phyloP scores from a whole-genome alignment of 805 yeast genomes.

The Kodamaea kakaduensis region DNA sequence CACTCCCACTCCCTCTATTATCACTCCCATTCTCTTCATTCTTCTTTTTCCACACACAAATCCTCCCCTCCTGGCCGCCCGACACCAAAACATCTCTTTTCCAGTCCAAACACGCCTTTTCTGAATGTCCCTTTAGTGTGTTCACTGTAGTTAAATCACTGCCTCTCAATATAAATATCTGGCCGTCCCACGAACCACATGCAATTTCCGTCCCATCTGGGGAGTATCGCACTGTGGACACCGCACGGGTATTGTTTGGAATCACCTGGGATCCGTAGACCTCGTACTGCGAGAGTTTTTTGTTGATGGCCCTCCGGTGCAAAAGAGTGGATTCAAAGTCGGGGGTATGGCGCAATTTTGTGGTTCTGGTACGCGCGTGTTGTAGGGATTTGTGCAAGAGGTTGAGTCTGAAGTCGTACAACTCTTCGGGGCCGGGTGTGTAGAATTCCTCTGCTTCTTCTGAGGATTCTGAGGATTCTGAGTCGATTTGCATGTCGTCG shows the following conservation, averaged over 20 bases:
- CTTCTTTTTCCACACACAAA: conserved; percentile 28
- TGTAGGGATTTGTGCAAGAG: conserved; percentile 52
- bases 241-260: conserved; percentile 55
- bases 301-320: conserved; percentile 42
- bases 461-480: conserved; percentile 21
- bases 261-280: conserved; percentile 67
- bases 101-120: conserved; percentile 77
- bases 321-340: conserved; percentile 43
- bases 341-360: conserved; percentile 25
- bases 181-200: conserved; percentile 84
- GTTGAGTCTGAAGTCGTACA: conserved; percentile 48
- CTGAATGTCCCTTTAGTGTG: conserved; percentile 47
- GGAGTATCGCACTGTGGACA: conserved; percentile 53
- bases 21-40: neutral
- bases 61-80: conserved; percentile 39
- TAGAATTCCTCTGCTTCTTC: conserved; percentile 75
- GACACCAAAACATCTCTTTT: conserved; percentile 26
- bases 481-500: conserved; percentile 15
- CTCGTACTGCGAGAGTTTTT: conserved; percentile 31
- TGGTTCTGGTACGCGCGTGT: conserved; percentile 42
- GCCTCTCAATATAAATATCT: conserved; percentile 46
- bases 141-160: conserved; percentile 29
- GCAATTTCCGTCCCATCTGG: conserved; percentile 42
- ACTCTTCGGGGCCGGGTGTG: conserved; percentile 66
- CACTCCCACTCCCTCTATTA: too few relatives aligned